These are phyloP conservation scores for Didymella lethalis DNA, from an alignment of 2,329 filamentous ascomycete species.

Conservation along the genomic window DNA sequence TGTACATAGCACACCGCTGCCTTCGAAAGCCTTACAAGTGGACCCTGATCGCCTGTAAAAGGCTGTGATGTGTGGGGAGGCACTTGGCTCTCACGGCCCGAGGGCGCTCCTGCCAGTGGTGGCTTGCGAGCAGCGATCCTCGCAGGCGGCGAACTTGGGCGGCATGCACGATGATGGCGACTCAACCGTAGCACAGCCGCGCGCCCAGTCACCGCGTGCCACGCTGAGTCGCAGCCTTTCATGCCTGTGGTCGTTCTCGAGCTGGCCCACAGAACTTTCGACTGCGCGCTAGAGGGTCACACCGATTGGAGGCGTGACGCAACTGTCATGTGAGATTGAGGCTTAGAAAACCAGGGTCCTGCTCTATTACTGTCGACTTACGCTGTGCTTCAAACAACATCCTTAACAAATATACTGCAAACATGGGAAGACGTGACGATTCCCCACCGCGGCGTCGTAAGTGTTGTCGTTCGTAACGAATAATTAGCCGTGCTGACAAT, in stretches of 20 bases:
- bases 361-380: conserved; percentile 17
- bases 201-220: conserved; percentile 19
- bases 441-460: conserved; percentile 31
- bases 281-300: conserved; percentile 19
- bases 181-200: conserved; percentile 6
- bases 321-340: conserved; percentile 21
- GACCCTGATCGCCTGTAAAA: conserved; percentile 9
- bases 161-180: conserved; percentile 20
- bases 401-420: conserved; percentile 11
- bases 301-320: conserved; percentile 24
- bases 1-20: conserved; percentile 5
- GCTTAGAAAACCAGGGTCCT: conserved; percentile 18
- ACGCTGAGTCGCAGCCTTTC: conserved; percentile 13
- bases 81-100: conserved; percentile 1
- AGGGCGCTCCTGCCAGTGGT: conserved; percentile 6
- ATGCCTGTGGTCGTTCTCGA: conserved; percentile 13
- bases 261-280: conserved; percentile 18
- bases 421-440: conserved; percentile 35
- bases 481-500: conserved; percentile 2
- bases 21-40: background rate
- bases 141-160: conserved; percentile 14
- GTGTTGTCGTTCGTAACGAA: background rate
- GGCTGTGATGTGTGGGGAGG: conserved; percentile 8
- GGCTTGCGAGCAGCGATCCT: conserved; percentile 9
- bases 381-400: conserved; percentile 8